Base-by-base conservation (phyloP, 441 rosid species). In the Daphne laureola region DNA sequence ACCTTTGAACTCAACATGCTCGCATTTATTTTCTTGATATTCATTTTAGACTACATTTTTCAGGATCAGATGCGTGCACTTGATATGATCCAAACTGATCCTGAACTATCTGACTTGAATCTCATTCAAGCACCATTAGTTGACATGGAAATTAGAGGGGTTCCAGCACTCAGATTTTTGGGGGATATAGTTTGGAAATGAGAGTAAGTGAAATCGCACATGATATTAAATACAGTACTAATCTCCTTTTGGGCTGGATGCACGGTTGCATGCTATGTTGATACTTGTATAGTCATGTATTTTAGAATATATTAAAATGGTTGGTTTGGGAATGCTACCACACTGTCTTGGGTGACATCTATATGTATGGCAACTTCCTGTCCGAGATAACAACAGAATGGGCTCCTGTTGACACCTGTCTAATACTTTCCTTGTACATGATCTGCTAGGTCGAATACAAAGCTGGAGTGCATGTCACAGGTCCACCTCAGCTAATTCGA, bases 141-240 rank as follows among this genome's bases (percentile, higher is more conserved):
- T 13, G 98, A 92, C 57, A 81, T 84, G 55, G 98, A 92, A 83
- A 92, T 92, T 63, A 81, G 97, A 76, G 98, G 98, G 36, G 96
- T 89, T 36, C 97, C 97, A 13, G 98, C 97, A 42, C 92, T 92
- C 53, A 78, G 73, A 61, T 89, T 92, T 62, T 46, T 92, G 69
- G 95, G 98, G 4, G 90, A 92, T 66, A 86, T 84, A 15, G 51
- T 92, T 45, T 92, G 98, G 98, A 92, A 82, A 79, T 92, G 74
- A 86, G 55, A 43, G 63, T 58, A 57, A 57, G 51, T 14, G 11
- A 31, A 31, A 31, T 31, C 38, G 2, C 38, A 31, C 14, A 17
- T 2, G 51, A 47, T 47, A 18, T 47, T 18, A 14, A 21, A 21
- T 21, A 21, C 3, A 21, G 15, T 49, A 23, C 3, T 4, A 15